Percentiles rank a stretch among this genome's conserved stretches.
Conservation (phyloP, 2,329 filamentous ascomycete genomes). For the Exophiala xenobiotica region DNA sequence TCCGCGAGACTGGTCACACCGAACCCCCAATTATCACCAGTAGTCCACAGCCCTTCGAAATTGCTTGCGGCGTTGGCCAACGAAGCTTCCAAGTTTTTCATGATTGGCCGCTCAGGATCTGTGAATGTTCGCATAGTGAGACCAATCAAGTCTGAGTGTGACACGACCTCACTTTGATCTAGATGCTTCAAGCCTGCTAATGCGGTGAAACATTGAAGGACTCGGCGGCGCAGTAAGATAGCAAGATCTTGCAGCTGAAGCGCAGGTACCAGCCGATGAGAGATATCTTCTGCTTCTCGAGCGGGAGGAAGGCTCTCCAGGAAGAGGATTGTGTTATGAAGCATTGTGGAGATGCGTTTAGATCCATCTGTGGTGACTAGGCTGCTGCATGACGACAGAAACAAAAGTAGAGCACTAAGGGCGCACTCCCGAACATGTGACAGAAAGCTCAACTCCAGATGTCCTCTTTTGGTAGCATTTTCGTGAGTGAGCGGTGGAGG, state of each 20-base stretch:
- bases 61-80: constrained; percentile 87
- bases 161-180: constrained; percentile 77
- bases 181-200: constrained; percentile 84
- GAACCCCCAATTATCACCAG: constrained; percentile 91
- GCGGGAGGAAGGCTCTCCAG: constrained; percentile 79
- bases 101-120: constrained; percentile 79
- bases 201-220: constrained; percentile 92
- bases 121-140: constrained; percentile 89
- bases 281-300: constrained; percentile 82
- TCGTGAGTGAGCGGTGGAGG: constrained; percentile 93
- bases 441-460: constrained; percentile 87
- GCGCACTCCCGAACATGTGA: constrained; percentile 95
- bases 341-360: constrained; percentile 86
- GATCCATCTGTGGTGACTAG: constrained; percentile 91
- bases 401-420: constrained; percentile 84
- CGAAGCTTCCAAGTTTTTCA: constrained; percentile 78
- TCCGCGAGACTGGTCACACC: constrained; percentile 83
- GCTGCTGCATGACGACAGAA: constrained; percentile 88
- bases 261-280: constrained; percentile 77
- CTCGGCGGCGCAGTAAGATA: constrained; percentile 87
- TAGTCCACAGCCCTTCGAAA: constrained; percentile 93
- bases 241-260: constrained; percentile 87
- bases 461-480: constrained; percentile 77
- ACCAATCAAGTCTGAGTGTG: constrained; percentile 88
- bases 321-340: constrained; percentile 90